A percentile compares a stretch with the other conserved stretches of the same genome.
phyloP scores from a whole-genome alignment of 202 grass and related monocot species.

The Eragrostis tef region DNA sequence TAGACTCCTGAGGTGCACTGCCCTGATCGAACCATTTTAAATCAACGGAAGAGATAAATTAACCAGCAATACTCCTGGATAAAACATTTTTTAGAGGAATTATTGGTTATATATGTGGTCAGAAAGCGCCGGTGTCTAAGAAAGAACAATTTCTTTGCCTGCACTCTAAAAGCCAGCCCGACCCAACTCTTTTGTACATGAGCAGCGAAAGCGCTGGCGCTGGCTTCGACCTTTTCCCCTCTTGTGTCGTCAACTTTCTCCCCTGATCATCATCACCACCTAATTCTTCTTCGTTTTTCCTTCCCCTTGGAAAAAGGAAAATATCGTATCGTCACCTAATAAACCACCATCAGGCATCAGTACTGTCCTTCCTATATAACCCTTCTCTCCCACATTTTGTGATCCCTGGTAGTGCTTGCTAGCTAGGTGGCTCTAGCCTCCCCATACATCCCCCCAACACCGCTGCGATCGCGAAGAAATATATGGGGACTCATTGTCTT shows the following conservation, averaged over 20 bases:
- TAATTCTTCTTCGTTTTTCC: slow-evolving; percentile 13
- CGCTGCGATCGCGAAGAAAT: background rate
- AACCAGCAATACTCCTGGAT: background rate
- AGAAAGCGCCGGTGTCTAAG: background rate
- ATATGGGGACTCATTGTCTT: slow-evolving; percentile 38
- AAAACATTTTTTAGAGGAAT: background rate
- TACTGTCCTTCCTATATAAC: slow-evolving; percentile 37
- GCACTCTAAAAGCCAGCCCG: slow-evolving; percentile 75
- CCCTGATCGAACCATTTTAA: slow-evolving; percentile 5
- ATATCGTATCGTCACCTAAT: slow-evolving; percentile 54
- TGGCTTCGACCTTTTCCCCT: slow-evolving; percentile 6
- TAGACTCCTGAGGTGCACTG: slow-evolving; percentile 22
- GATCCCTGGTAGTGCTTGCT: slow-evolving; percentile 12
- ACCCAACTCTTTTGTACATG: slow-evolving; percentile 67
- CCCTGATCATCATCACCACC: slow-evolving; percentile 40
- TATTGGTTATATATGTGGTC: background rate
- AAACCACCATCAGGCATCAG: slow-evolving; percentile 2
- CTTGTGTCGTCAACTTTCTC: background rate
- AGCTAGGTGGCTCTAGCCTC: background rate
- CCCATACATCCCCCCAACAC: background rate
- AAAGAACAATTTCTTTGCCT: slow-evolving; percentile 61
- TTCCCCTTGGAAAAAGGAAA: background rate
- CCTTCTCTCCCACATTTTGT: background rate
- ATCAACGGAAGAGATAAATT: background rate
- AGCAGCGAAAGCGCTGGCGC: slow-evolving; percentile 53